These are phyloP conservation scores for Infundibulicybe gibba DNA, from an alignment of 768 basidiomycete genomes.

Conservation along the genomic window DNA sequence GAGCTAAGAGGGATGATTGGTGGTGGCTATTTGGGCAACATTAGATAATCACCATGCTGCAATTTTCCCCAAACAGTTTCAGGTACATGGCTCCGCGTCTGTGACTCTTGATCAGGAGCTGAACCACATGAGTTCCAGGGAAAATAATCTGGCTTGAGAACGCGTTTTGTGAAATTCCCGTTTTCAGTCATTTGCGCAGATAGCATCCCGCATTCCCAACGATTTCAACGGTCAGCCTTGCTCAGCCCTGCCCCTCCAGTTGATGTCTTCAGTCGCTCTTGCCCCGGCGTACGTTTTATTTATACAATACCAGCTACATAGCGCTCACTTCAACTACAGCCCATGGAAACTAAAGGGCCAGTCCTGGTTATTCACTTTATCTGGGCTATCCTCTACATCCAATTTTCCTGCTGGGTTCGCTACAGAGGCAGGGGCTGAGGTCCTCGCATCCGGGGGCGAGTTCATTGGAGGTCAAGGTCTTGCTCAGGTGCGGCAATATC, in stretches of 20 bases:
- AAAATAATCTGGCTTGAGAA: no score
- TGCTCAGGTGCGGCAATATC: slow-evolving; percentile 13
- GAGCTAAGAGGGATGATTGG: slow-evolving; percentile 29
- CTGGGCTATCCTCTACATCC: slow-evolving; percentile 12
- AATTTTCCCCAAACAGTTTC: no score
- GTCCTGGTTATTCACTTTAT: slow-evolving; percentile 20
- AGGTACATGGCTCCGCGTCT: no score
- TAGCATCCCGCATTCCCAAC: no score
- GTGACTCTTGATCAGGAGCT: no score
- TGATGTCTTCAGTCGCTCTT: slow-evolving; percentile 11
- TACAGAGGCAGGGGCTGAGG: slow-evolving; percentile 19
- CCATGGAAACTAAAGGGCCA: slow-evolving; percentile 27
- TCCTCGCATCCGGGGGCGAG: slow-evolving; percentile 18
- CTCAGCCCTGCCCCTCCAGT: no score
- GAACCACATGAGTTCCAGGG: no score
- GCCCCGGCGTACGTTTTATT: slow-evolving; percentile 11
- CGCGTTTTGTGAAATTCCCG: no score
- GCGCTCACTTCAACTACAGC: slow-evolving; percentile 6
- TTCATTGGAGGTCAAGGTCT: slow-evolving; percentile 24
- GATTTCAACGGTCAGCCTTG: no score
- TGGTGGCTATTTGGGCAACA: not conserved
- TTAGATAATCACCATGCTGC: not conserved
- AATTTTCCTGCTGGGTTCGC: slow-evolving; percentile 28
- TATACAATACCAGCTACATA: not conserved
- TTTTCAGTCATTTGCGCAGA: no score